These are phyloP conservation scores for Tothia fuscella DNA, from an alignment of 2,329 filamentous ascomycete species.

Conservation along the genomic window DNA sequence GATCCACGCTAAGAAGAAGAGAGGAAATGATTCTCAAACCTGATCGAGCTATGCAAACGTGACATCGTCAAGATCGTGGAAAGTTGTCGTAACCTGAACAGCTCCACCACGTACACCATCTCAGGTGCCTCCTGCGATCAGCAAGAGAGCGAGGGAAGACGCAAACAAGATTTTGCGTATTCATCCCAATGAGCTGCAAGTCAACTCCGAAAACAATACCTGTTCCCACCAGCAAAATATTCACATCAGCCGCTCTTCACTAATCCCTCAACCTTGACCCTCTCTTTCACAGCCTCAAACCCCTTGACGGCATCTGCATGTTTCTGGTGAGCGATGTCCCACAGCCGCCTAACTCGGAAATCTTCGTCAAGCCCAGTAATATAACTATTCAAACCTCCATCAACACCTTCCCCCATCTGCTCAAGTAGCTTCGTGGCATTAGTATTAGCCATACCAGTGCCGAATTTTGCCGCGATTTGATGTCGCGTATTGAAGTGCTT, in stretches of 20 bases:
- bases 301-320: slow-evolving; percentile 49
- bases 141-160: too few species aligned
- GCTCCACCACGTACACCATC: too few species aligned
- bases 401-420: slow-evolving; percentile 37
- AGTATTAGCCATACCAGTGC: neutral
- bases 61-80: too few species aligned
- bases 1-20: too few species aligned
- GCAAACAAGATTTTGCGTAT: too few species aligned
- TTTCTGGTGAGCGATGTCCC: slow-evolving; percentile 46
- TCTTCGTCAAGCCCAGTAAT: slow-evolving; percentile 51
- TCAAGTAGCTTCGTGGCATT: slow-evolving; percentile 35
- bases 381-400: slow-evolving; percentile 47
- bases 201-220: too few species aligned
- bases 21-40: too few species aligned
- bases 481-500: slow-evolving; percentile 43
- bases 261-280: slow-evolving; percentile 18
- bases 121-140: too few species aligned
- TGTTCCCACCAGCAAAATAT: too few species aligned
- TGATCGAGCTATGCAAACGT: too few species aligned
- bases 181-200: too few species aligned
- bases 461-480: slow-evolving; percentile 24
- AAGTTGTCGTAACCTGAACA: too few species aligned
- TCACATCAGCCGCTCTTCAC: neutral
- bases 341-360: slow-evolving; percentile 47
- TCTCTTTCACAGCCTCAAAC: slow-evolving; percentile 39